These are phyloP conservation scores for Crithidia fasciculata DNA, from an alignment of 208 protist species.

Conservation along the genomic window DNA sequence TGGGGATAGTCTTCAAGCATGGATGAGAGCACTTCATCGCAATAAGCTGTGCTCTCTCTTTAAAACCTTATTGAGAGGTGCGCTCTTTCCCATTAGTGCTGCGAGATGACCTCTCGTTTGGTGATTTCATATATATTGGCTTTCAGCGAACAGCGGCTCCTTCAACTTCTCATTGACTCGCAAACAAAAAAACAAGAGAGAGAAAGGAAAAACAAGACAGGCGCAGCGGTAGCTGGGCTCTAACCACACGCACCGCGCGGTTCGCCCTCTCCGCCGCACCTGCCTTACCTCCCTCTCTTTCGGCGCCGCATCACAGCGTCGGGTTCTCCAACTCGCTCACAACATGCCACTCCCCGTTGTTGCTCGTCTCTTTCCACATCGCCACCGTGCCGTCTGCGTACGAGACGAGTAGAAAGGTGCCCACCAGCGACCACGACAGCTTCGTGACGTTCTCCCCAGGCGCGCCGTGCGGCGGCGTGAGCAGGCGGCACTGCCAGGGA, in stretches of 20 bases:
- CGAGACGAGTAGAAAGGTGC: conserved; percentile 82
- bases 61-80: too few relatives aligned
- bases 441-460: conserved; percentile 59
- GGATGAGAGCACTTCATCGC: too few relatives aligned
- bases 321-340: conserved; percentile 57
- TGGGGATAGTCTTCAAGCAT: too few relatives aligned
- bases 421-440: conserved; percentile 85
- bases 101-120: too few relatives aligned
- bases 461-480: conserved; percentile 31
- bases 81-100: too few relatives aligned
- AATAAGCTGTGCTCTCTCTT: too few relatives aligned
- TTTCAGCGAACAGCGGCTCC: too few relatives aligned
- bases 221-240: background rate
- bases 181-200: background rate
- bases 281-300: too few relatives aligned
- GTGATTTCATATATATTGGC: too few relatives aligned
- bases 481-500: conserved; percentile 52
- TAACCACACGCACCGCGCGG: too few relatives aligned
- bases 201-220: conserved; percentile 6
- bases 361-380: conserved; percentile 76
- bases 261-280: background rate
- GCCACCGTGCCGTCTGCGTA: conserved; percentile 73
- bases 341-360: conserved; percentile 63
- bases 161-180: too few relatives aligned
- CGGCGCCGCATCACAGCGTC: conserved; percentile 13